These are phyloP conservation scores for Rhynchosporium graminicola DNA, from an alignment of 2,329 filamentous ascomycete species.

Conservation along the genomic window DNA sequence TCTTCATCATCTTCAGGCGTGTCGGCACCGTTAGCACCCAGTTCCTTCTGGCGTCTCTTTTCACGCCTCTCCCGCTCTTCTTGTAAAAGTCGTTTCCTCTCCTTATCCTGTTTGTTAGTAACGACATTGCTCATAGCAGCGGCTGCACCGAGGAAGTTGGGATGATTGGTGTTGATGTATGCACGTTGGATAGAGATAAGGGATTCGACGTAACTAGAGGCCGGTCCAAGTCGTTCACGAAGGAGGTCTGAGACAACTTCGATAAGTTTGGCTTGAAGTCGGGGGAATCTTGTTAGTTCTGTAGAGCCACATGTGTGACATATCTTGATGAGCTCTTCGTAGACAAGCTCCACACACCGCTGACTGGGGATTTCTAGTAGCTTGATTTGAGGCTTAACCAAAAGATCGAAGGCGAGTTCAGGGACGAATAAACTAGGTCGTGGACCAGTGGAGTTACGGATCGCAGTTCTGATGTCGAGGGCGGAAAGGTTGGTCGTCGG, in stretches of 20 bases:
- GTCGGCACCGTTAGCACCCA: constrained; percentile 76
- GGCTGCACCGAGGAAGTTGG: constrained; percentile 95
- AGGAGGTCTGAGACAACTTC: constrained; percentile 96
- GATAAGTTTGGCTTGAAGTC: constrained; percentile 93
- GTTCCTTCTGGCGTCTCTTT: constrained; percentile 77
- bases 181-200: constrained; percentile 96
- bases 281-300: constrained; percentile 87
- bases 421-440: constrained; percentile 95
- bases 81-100: constrained; percentile 75
- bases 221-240: constrained; percentile 85
- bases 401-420: constrained; percentile 93
- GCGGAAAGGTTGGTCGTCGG: constrained; percentile 94
- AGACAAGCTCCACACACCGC: constrained; percentile 95
- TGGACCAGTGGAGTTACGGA: constrained; percentile 95
- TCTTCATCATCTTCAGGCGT: constrained; percentile 62
- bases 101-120: constrained; percentile 89
- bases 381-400: constrained; percentile 99
- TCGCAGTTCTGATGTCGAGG: constrained; percentile 93
- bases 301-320: constrained; percentile 97
- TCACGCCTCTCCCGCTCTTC: constrained; percentile 88
- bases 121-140: constrained; percentile 98
- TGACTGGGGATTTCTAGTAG: constrained; percentile 92
- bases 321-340: constrained; percentile 98
- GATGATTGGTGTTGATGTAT: constrained; percentile 99
- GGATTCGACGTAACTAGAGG: constrained; percentile 90